phyloP scores from a whole-genome alignment of 106 monocot species.

The Dactylorhiza incarnata region DNA sequence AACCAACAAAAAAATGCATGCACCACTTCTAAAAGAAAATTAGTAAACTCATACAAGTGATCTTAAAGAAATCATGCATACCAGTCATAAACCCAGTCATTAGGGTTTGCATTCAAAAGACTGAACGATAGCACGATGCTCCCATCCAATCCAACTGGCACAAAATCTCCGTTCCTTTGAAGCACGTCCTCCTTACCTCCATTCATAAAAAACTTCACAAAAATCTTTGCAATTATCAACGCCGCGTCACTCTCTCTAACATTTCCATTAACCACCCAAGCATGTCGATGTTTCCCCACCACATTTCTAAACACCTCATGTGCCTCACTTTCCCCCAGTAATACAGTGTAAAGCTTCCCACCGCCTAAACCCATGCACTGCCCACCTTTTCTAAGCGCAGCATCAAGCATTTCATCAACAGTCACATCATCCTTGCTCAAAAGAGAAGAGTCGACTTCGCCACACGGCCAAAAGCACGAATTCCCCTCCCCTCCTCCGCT shows the following conservation, averaged over 20 bases:
- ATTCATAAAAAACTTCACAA: slow-evolving; percentile 55
- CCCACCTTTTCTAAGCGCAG: slow-evolving; percentile 9
- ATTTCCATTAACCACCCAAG: slow-evolving; percentile 58
- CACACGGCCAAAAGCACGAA: slow-evolving; percentile 47
- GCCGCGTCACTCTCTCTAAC: slow-evolving; percentile 27
- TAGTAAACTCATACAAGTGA: background rate
- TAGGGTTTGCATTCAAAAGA: slow-evolving; percentile 81
- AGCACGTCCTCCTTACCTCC: slow-evolving; percentile 30
- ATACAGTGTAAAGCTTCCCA: slow-evolving; percentile 59
- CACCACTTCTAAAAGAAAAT: background rate
- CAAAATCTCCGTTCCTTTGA: slow-evolving; percentile 44
- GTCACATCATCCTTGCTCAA: slow-evolving; percentile 23
- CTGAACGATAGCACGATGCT: slow-evolving; percentile 72
- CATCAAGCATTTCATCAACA: slow-evolving; percentile 55
- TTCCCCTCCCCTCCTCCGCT: slow-evolving; percentile 2
- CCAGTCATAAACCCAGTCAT: slow-evolving; percentile 91
- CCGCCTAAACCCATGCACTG: slow-evolving; percentile 6
- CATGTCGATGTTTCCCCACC: slow-evolving; percentile 87
- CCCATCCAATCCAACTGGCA: slow-evolving; percentile 94
- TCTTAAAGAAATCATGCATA: slow-evolving; percentile 17
- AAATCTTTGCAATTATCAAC: slow-evolving; percentile 35
- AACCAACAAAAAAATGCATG: slow-evolving; percentile 1
- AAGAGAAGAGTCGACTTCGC: slow-evolving; percentile 8
- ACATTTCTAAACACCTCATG: slow-evolving; percentile 32
- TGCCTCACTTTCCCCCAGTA: slow-evolving; percentile 21